Conservation (phyloP, 2,329 filamentous ascomycete genomes). For the Hymenoscyphus salicellus region DNA sequence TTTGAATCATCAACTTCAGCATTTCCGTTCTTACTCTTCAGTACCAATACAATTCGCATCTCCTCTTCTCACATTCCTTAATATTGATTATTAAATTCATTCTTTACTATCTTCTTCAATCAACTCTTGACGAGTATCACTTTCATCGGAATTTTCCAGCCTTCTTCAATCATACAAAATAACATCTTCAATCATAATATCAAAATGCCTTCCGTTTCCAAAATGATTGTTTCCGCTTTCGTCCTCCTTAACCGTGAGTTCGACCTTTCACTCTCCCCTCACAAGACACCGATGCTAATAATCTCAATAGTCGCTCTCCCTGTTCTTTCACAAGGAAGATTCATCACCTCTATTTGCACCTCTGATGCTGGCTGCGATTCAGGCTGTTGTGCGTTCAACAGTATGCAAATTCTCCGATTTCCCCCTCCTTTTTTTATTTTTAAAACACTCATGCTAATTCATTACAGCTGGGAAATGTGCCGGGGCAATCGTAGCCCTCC, state of each 20-base stretch:
- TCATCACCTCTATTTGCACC: constrained; percentile 15
- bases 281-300: background rate
- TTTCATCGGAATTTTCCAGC: background rate
- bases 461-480: constrained; percentile 31
- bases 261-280: background rate
- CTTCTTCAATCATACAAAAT: background rate
- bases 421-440: too few species aligned
- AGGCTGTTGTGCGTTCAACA: constrained; percentile 22
- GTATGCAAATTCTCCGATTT: too few species aligned
- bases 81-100: constrained; percentile 8
- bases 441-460: too few species aligned
- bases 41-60: background rate
- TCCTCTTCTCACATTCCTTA: constrained; percentile 7
- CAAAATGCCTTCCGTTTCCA: constrained; percentile 11
- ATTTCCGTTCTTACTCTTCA: background rate
- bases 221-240: constrained; percentile 12
- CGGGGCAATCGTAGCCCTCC: constrained; percentile 36
- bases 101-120: constrained; percentile 5
- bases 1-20: background rate
- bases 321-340: constrained; percentile 13
- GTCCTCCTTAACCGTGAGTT: constrained; percentile 10
- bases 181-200: background rate
- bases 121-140: background rate
- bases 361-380: constrained; percentile 18
- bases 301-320: constrained; percentile 1